Evolutionary conservation across 2,329 filamentous ascomycete species (phyloP), one percentile per base, ranked within the genome.

Genomic region (Botrytis galanthina): DNA sequence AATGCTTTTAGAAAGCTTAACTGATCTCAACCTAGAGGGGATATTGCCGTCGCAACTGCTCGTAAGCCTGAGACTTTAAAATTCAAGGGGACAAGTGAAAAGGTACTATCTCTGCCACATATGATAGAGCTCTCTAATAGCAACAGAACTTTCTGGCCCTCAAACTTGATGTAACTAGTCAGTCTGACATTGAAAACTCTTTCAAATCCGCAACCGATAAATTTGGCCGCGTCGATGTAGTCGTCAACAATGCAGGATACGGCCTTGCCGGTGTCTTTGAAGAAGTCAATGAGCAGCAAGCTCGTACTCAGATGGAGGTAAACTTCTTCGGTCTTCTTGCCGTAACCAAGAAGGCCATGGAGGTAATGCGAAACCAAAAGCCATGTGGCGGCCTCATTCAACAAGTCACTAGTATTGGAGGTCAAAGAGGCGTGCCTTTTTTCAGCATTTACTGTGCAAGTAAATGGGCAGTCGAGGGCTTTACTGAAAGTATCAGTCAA

Each of bases 211-310:
- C 84, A 0, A 48, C 81, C 1, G 80, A 84, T 3, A 85, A 85
- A 66, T 90, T 90, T 79, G 84, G 84, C 26, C 85, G 86, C 12
- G 80, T 91, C 62, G 88, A 91, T 78, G 85, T 90, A 1, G 85
- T 90, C 8, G 84, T 89, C 74, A 90, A 90, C 81, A 90, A 90
- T 68, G 88, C 88, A 5, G 89, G 88, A 3, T 90, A 89, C 74
- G 86, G 86, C n/a, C 81, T 88, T 1, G 78, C 81, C 9, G 86
- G 85, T 20, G 84, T 85, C 1, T 85, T 89, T 66, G 88, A 91
- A 77, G 85, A 86, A 10, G 78, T 87, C 4, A 81, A 82, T 1
- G 83, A 88, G 1, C 78, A 83, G 3, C 83, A 88, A 44, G 85
- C 87, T 60, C 82, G 85, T 2, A 83, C 79, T 3, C 86, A 90